Evolutionary conservation across 2,329 filamentous ascomycete genomes (phyloP).

Genomic region (Nigrospora sphaerica): DNA sequence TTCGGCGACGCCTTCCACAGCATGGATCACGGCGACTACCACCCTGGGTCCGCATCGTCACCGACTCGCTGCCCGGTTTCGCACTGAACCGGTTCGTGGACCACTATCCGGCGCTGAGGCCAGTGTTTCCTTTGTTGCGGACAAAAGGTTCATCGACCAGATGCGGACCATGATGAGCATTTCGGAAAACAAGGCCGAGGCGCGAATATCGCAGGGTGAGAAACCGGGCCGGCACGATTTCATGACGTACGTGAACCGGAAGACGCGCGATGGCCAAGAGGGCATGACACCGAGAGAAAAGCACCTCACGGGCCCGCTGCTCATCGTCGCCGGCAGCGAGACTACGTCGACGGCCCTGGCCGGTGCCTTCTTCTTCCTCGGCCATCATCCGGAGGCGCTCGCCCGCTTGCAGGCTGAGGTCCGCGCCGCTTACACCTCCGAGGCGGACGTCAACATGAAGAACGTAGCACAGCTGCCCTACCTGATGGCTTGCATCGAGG

Average conservation of each 20-base stretch:
- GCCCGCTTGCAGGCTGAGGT: slow-evolving; percentile 9
- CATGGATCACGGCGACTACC: slow-evolving; percentile 22
- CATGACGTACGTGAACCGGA: background rate
- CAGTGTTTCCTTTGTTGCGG: background rate
- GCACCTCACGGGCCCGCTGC: slow-evolving; percentile 2
- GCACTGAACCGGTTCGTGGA: too few species aligned
- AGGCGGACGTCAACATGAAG: slow-evolving; percentile 30
- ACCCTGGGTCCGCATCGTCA: slow-evolving; percentile 25
- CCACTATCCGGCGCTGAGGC: background rate
- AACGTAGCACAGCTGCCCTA: slow-evolving; percentile 26
- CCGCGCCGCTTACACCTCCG: slow-evolving; percentile 23
- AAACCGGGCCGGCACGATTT: background rate
- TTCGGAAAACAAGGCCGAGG: background rate
- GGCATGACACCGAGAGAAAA: too few species aligned
- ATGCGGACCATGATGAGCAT: background rate
- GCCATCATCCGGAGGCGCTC: slow-evolving; percentile 25
- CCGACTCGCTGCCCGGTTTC: slow-evolving; percentile 6
- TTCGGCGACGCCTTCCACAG: slow-evolving; percentile 23
- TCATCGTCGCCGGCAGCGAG: slow-evolving; percentile 40
- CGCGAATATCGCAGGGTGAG: background rate
- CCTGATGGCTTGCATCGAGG: slow-evolving; percentile 34
- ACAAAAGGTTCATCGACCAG: background rate
- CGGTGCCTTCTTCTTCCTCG: slow-evolving; percentile 30
- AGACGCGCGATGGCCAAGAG: too few species aligned
- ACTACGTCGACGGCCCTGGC: slow-evolving; percentile 41